Evolutionary conservation across 768 basidiomycete genomes (phyloP).

Genomic region (Russula sp.): DNA sequence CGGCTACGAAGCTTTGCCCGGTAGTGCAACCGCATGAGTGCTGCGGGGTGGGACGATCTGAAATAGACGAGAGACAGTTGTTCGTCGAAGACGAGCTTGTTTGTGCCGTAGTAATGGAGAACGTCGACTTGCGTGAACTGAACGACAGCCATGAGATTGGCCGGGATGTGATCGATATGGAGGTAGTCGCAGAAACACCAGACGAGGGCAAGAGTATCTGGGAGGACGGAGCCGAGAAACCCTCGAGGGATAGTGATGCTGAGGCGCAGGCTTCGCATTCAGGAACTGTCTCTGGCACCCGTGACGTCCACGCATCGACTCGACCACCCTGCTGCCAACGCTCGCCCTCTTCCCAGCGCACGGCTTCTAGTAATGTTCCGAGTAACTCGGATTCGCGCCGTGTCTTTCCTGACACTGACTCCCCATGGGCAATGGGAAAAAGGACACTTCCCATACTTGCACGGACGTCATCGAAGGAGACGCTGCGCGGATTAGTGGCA

Average conservation of each 20-base stretch:
- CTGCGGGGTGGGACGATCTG: background rate
- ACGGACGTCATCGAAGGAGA: slow-evolving; percentile 23
- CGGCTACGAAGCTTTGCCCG: slow-evolving; percentile 20
- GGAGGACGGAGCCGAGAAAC: background rate
- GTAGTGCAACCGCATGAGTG: slow-evolving; percentile 19
- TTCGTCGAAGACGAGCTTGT: background rate
- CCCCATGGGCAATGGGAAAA: slow-evolving; percentile 11
- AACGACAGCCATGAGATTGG: slow-evolving; percentile 23
- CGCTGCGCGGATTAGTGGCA: slow-evolving; percentile 7
- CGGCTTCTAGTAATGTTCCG: slow-evolving; percentile 8
- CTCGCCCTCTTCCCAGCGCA: slow-evolving; percentile 18
- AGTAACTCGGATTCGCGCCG: slow-evolving; percentile 18
- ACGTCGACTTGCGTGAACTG: slow-evolving; percentile 19
- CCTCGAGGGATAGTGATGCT: slow-evolving; percentile 5
- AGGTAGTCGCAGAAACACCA: background rate
- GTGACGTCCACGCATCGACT: slow-evolving; percentile 4
- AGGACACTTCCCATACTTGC: slow-evolving; percentile 19
- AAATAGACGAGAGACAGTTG: background rate
- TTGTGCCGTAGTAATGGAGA: slow-evolving; percentile 4
- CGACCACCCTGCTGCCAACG: slow-evolving; percentile 7
- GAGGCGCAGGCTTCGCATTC: slow-evolving; percentile 20
- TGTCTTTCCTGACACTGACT: slow-evolving; percentile 6
- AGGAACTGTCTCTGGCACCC: slow-evolving; percentile 4
- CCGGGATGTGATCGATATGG: slow-evolving; percentile 13
- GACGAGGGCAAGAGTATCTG: background rate